Evolutionary conservation across 345 rosid genomes (phyloP), one percentile per base, ranked within the genome.

Genomic region (Gynandropsis gynandra): DNA sequence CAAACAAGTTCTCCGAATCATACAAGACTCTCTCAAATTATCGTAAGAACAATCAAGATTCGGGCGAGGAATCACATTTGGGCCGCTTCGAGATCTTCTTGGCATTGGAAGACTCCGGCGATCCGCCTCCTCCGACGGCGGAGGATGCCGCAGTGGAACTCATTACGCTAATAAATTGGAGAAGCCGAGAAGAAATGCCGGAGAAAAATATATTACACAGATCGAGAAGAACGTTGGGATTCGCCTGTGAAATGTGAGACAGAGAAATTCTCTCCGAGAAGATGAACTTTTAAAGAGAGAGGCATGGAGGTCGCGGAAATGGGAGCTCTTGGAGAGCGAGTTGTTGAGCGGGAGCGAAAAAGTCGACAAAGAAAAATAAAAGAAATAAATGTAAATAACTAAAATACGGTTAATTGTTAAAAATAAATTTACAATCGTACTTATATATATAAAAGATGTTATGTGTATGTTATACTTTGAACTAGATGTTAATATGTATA

Each of bases 1-100:
- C 29, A 24, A 24, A 24, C 29, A 24, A 24, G 29, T 24, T 24
- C 29, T 5, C 5, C 4, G 19, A 20, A 60, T 49, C 49, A 59
- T 9, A 40, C 16, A 43, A 15, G 7, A 13, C 19, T 21, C 8
- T 36, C 29, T 12, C n/a, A 33, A 41, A 7, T 7, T 7, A 50
- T 18, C 24, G 27, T 15, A 9, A 14, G 11, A 27, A 41, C 15
- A 35, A 19, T 21, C 8, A 6, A 50, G 14, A 42, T 7, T 16
- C 0, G n/a, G 13, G 18, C 4, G 33, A 38, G 18, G 39, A 31
- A 70, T 72, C 65, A 90, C 96, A 87, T 76, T 84, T 87, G 57
- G 95, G 98, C 34, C 96, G 80, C 78, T 87, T 90, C 3, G 98
- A 80, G 44, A 73, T 65, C 63, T 74, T 68, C 58, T 80, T 72